These are phyloP conservation scores for Termitomyces sp. DNA, from an alignment of 1,284 basidiomycete species.

Conservation along the genomic window DNA sequence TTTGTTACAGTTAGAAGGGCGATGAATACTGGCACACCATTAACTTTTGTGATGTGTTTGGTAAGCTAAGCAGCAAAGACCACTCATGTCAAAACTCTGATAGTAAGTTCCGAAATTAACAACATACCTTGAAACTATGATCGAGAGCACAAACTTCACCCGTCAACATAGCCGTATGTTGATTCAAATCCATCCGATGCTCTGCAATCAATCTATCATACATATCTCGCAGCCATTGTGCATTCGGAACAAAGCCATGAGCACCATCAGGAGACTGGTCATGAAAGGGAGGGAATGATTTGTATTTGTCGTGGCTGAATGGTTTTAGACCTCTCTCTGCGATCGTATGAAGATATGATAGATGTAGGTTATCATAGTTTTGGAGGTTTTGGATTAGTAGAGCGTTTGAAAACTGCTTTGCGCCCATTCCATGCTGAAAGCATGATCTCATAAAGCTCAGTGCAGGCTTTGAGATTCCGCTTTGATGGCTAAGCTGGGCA, in stretches of 20 bases:
- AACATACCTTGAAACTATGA: conserved; percentile 8
- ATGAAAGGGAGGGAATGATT: neutral
- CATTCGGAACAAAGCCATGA: conserved; percentile 17
- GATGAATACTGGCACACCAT: conserved; percentile 19
- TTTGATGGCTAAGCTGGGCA: neutral
- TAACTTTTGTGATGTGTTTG: conserved; percentile 8
- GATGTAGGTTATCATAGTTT: neutral
- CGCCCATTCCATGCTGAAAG: neutral
- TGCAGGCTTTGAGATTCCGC: neutral
- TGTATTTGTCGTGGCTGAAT: neutral
- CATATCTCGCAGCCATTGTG: conserved; percentile 17
- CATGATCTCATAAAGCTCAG: neutral
- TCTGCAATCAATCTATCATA: conserved; percentile 19
- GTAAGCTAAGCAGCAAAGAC: neutral
- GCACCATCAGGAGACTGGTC: conserved; percentile 4
- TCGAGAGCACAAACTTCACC: conserved; percentile 16
- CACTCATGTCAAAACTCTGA: neutral
- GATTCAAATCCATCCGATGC: conserved; percentile 15
- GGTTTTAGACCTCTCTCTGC: neutral
- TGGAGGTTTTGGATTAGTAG: neutral
- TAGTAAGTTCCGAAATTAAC: neutral
- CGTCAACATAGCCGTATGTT: conserved; percentile 18
- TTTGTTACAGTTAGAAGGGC: conserved; percentile 21
- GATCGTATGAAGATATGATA: neutral
- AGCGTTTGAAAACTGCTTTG: neutral